Conservation (phyloP, 768 basidiomycete species). For the Mycena filopes region DNA sequence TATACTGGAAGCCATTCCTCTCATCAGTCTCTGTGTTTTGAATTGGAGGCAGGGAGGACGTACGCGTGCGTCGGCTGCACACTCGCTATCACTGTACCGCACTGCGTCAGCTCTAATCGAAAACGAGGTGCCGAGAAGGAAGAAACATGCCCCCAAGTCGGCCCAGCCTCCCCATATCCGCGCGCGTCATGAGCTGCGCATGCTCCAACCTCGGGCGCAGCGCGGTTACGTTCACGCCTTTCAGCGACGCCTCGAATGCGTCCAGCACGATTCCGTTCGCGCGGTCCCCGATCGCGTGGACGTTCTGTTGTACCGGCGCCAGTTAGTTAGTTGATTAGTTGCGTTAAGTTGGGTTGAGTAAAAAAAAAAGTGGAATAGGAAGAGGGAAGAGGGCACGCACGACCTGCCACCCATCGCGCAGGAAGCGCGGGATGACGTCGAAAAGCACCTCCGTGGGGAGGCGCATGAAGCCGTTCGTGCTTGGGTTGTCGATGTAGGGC, state of each 20-base stretch:
- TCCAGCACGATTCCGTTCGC: constrained; percentile 91
- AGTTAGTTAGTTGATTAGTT: too few relatives aligned
- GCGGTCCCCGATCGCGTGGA: constrained; percentile 89
- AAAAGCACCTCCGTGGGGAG: constrained; percentile 56
- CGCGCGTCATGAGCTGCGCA: constrained; percentile 83
- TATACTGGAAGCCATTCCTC: constrained; percentile 55
- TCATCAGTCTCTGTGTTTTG: too few relatives aligned
- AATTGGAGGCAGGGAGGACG: constrained; percentile 37
- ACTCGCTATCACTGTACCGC: constrained; percentile 81
- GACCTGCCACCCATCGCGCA: constrained; percentile 73
- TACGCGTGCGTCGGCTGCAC: constrained; percentile 95
- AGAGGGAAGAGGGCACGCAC: constrained; percentile 41
- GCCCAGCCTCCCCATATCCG: constrained; percentile 77
- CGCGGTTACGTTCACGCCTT: constrained; percentile 51
- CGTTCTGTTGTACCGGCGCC: too few relatives aligned
- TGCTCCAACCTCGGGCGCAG: constrained; percentile 90
- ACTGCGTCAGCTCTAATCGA: background rate
- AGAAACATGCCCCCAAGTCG: constrained; percentile 73
- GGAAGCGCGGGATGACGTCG: constrained; percentile 58
- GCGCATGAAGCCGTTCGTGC: constrained; percentile 67
- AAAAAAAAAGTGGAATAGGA: too few relatives aligned
- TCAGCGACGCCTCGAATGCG: constrained; percentile 78
- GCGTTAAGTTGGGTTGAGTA: too few relatives aligned
- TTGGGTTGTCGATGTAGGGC: constrained; percentile 68
- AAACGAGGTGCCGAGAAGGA: background rate